These are phyloP conservation scores for Eucalyptus globulus DNA, from an alignment of 345 rosid genomes.

Conservation along the genomic window DNA sequence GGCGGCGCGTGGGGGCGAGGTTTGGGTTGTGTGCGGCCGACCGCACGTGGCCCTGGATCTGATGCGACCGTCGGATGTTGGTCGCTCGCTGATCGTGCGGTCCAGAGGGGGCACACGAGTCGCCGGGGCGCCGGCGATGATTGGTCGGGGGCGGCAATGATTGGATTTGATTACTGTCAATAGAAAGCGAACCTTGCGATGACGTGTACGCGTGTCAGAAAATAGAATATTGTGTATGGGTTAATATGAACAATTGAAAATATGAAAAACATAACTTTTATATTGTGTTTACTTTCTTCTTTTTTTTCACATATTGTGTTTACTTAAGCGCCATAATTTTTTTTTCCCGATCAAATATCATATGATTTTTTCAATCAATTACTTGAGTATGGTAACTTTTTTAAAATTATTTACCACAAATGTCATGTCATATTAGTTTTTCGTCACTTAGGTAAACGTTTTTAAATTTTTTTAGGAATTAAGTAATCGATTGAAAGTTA, in stretches of 20 bases:
- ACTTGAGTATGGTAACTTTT: too few relatives aligned
- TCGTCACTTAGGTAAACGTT: rapidly evolving
- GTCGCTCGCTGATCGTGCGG: neutral
- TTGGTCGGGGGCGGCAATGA: neutral
- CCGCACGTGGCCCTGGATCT: neutral
- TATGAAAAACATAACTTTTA: too few relatives aligned
- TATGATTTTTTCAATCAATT: too few relatives aligned
- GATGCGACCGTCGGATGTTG: neutral
- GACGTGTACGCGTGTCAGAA: neutral
- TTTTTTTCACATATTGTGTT: too few relatives aligned
- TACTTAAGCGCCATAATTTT: too few relatives aligned
- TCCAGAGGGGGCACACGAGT: neutral
- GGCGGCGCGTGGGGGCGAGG: neutral
- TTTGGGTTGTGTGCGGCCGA: neutral
- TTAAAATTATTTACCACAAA: too few relatives aligned
- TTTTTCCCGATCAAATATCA: too few relatives aligned
- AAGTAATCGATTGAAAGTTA: too few relatives aligned
- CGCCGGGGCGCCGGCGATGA: neutral
- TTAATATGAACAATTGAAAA: neutral
- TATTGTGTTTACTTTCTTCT: too few relatives aligned
- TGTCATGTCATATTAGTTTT: too few relatives aligned
- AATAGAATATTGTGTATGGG: neutral
- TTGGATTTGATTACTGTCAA: neutral
- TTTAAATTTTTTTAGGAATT: too few relatives aligned
- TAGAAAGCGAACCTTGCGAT: neutral